Percentiles rank a stretch among this genome's conserved stretches.
Conservation (phyloP, 345 rosid species). For the Citrus reticulata region DNA sequence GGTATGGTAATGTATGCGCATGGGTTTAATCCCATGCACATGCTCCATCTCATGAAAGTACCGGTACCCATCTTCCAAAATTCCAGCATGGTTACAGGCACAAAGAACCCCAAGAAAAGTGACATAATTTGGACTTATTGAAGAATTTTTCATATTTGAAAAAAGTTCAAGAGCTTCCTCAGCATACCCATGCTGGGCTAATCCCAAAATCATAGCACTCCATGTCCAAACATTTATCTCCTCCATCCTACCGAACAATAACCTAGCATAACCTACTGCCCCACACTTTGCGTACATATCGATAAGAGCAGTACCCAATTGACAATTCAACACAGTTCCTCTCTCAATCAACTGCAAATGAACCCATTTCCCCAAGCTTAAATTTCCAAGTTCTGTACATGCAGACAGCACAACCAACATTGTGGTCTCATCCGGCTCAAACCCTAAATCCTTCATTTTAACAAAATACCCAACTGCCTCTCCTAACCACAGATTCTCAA, state of each 20-base stretch:
- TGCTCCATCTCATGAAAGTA: slow-evolving; percentile 68
- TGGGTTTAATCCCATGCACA: slow-evolving; percentile 64
- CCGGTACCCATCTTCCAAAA: slow-evolving; percentile 64
- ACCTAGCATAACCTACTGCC: slow-evolving; percentile 41
- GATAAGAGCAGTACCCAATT: slow-evolving; percentile 78
- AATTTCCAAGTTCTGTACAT: slow-evolving; percentile 48
- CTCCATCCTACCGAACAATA: slow-evolving; percentile 46
- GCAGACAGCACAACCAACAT: slow-evolving; percentile 68
- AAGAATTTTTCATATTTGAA: slow-evolving; percentile 26
- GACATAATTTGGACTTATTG: slow-evolving; percentile 60
- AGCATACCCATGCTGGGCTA: slow-evolving; percentile 76
- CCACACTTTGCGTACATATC: slow-evolving; percentile 83
- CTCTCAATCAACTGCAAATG: slow-evolving; percentile 58
- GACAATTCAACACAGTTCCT: slow-evolving; percentile 50
- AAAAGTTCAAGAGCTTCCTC: slow-evolving; percentile 58
- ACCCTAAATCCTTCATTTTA: slow-evolving; percentile 43
- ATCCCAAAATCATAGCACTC: slow-evolving; percentile 90
- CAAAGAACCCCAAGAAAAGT: slow-evolving; percentile 84
- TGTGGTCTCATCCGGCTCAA: slow-evolving; percentile 66
- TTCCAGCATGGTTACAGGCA: slow-evolving; percentile 77
- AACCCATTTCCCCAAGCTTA: slow-evolving; percentile 69
- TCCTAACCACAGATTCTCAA: slow-evolving; percentile 36
- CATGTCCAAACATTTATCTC: slow-evolving; percentile 83
- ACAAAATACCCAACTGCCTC: slow-evolving; percentile 46
- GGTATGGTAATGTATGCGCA: slow-evolving; percentile 67